Evolutionary conservation across 1,284 basidiomycete genomes (phyloP).

Genomic region (Apiotrichum laibachii): DNA sequence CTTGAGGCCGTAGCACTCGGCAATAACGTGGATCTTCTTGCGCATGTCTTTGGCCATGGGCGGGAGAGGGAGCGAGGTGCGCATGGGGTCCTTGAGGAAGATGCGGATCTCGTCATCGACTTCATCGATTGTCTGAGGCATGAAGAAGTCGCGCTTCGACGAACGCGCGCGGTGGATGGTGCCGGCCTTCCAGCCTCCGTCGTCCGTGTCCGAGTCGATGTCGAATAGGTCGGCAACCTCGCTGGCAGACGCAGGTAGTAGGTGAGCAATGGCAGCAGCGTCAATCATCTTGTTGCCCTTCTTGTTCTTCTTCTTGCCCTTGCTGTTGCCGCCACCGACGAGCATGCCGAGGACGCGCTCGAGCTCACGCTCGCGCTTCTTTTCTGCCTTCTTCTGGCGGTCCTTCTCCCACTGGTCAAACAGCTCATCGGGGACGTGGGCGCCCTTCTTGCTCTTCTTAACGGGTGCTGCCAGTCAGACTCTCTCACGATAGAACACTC

Average conservation of each 20-base stretch:
- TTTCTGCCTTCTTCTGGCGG: conserved; percentile 73
- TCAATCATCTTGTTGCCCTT: conserved; percentile 54
- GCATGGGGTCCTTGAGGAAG: conserved; percentile 63
- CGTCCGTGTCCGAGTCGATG: conserved; percentile 29
- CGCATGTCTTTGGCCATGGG: conserved; percentile 70
- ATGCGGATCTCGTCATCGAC: conserved; percentile 66
- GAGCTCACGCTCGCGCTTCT: conserved; percentile 63
- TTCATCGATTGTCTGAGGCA: conserved; percentile 21
- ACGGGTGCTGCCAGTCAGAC: conserved; percentile 24
- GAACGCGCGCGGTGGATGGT: conserved; percentile 1
- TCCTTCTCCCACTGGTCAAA: conserved; percentile 75
- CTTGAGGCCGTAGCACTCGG: conserved; percentile 69
- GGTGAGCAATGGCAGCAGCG: conserved; percentile 38
- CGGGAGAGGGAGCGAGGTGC: conserved; percentile 63
- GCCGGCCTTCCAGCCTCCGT: conserved; percentile 15
- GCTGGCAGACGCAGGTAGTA: conserved; percentile 39
- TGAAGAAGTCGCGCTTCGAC: conserved; percentile 7
- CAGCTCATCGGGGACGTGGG: conserved; percentile 62
- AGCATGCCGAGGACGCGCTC: conserved; percentile 47
- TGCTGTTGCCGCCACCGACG: background rate
- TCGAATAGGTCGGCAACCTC: conserved; percentile 48
- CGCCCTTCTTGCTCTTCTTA: conserved; percentile 54
- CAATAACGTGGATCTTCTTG: conserved; percentile 72
- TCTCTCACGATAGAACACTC: conserved; percentile 11
- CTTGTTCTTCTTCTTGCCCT: conserved; percentile 5